Base-by-base conservation (phyloP, 163 green algal genomes). In the Smithsoniella earleae region DNA sequence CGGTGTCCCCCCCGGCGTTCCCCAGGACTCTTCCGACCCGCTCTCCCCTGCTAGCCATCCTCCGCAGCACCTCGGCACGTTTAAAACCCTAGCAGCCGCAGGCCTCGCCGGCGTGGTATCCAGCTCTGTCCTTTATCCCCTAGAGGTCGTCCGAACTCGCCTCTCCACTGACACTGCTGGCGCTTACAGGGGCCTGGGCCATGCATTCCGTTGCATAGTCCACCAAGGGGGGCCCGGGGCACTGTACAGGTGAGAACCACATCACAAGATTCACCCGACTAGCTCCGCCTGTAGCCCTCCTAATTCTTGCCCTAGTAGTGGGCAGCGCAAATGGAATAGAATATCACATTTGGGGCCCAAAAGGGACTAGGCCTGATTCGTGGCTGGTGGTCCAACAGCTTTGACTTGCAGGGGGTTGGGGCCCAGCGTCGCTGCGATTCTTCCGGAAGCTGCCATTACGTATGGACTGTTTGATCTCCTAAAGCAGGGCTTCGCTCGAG, bases 381-480 rank as follows among this genome's bases (percentile, higher is more conserved):
- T n/a, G n/a, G n/a, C n/a, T n/a, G n/a, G n/a, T n/a, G n/a, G n/a
- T n/a, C n/a, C n/a, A n/a, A n/a, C n/a, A n/a, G n/a, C n/a, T n/a
- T n/a, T n/a, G n/a, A 8, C 13, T 10, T 69, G 58, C 58, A 69
- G 76, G 25, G 89, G 89, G 2, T 75, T 95, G 40, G 81, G 58
- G 4, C 81, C 84, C 20, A 84, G 75, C 30, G 38, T 93, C 46
- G 76, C 80, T 1, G 87, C 80, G 2, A 96, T 96, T 74, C 80
- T 92, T 8, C 89, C 89, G 1, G 89, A 96, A 66, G 89, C 89
- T 0, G 89, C 88, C 4, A 89, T 95, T 45, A 89, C 84, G 2
- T 95, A 94, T 46, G 88, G 87, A 49, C 43, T 88, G 52, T 93
- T 92, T 72, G 89, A 96, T 76, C 62, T 89, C 36, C 78, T 95